These are phyloP conservation scores for Bifiguratus adelaidae DNA, from an alignment of 192 early-diverging fungal genomes.

Conservation along the genomic window DNA sequence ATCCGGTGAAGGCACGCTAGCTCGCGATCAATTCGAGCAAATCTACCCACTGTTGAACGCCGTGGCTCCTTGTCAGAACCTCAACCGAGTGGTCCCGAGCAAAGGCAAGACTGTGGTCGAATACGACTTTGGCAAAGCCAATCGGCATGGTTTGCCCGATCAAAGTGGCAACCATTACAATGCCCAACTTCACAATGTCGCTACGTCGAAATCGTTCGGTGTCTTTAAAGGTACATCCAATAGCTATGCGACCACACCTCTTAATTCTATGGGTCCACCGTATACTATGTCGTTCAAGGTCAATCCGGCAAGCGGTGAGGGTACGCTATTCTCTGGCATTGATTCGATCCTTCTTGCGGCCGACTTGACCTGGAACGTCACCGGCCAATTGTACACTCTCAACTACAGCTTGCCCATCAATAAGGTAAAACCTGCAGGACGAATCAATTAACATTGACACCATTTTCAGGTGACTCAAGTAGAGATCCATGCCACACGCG, in stretches of 20 bases:
- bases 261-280: conserved; percentile 4
- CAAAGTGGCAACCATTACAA: conserved; percentile 3
- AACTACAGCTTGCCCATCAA: conserved; percentile 1
- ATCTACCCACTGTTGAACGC: conserved; percentile 1
- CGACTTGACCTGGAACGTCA: conserved; percentile 1
- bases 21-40: not conserved
- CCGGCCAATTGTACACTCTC: not conserved
- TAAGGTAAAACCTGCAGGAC: no score
- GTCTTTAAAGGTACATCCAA: not conserved
- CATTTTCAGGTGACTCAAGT: no score
- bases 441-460: no score
- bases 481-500: conserved; percentile 5
- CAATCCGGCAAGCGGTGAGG: not conserved
- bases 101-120: not conserved
- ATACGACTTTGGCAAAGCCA: not conserved
- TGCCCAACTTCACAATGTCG: not conserved
- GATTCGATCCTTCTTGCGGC: not conserved
- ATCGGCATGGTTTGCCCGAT: not conserved
- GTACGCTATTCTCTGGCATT: not conserved
- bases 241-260: not conserved
- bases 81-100: conserved; percentile 2
- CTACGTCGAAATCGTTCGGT: not conserved
- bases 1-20: not conserved
- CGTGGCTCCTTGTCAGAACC: not conserved
- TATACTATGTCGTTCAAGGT: conserved; percentile 1